Evolutionary conservation across 2,329 filamentous ascomycete genomes (phyloP).

Genomic region (Thielaviopsis ethacetica): DNA sequence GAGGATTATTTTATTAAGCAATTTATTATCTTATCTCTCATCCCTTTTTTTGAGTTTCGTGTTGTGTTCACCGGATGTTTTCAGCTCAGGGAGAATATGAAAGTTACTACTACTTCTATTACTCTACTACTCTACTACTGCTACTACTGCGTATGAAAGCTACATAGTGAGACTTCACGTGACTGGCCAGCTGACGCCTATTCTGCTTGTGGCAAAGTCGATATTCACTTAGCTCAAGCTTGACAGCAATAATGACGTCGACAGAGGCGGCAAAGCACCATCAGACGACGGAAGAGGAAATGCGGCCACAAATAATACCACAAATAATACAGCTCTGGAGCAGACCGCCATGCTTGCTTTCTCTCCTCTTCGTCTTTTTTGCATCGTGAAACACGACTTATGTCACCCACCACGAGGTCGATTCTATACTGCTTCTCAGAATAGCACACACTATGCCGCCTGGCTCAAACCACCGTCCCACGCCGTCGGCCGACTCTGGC

Average conservation of each 20-base stretch:
- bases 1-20: no score
- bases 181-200: not conserved
- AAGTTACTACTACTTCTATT: no score
- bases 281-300: not conserved
- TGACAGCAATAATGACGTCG: not conserved
- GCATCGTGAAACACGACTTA: not conserved
- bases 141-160: no score
- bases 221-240: not conserved
- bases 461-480: not conserved
- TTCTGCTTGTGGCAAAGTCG: not conserved
- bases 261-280: not conserved
- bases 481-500: constrained; percentile 1
- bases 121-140: no score
- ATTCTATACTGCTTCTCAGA: no score
- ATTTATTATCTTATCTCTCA: no score
- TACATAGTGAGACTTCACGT: no score
- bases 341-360: not conserved
- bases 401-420: not conserved
- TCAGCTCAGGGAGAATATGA: no score
- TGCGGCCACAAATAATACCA: no score
- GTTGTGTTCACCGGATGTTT: no score
- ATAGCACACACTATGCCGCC: not conserved
- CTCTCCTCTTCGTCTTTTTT: not conserved
- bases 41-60: no score
- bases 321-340: not conserved